Evolutionary conservation across 495 filamentous ascomycete species (phyloP).

Genomic region (Lasiosphaeria ovina): DNA sequence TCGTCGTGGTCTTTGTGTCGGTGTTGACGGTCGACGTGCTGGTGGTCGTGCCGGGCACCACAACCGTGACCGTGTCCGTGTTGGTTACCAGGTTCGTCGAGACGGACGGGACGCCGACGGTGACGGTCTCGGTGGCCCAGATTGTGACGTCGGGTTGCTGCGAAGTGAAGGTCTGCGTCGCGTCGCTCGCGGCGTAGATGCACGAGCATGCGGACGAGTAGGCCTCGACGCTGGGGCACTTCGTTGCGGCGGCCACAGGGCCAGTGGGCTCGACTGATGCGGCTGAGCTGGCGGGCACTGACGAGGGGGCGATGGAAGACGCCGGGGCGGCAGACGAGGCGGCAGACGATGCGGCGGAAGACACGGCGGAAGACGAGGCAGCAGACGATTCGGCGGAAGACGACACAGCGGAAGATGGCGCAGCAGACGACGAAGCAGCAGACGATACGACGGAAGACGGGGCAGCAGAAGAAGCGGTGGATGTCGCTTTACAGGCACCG

Average conservation of each 20-base stretch:
- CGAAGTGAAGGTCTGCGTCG: background rate
- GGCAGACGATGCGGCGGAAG: background rate
- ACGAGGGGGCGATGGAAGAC: background rate
- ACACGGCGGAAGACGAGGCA: background rate
- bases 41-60: background rate
- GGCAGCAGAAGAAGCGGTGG: constrained; percentile 3
- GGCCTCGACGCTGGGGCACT: constrained; percentile 7
- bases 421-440: background rate
- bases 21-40: constrained; percentile 7
- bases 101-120: background rate
- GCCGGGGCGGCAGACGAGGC: background rate
- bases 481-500: constrained; percentile 6
- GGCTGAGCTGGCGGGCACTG: background rate
- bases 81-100: background rate
- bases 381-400: background rate
- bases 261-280: background rate
- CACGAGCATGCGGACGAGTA: constrained; percentile 9
- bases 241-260: background rate
- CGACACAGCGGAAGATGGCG: background rate
- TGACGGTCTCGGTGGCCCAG: background rate
- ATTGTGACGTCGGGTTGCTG: background rate
- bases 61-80: background rate
- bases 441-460: background rate
- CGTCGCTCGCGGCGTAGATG: constrained; percentile 8
- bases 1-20: constrained; percentile 3